Evolutionary conservation across 2,329 filamentous ascomycete genomes (phyloP).

Genomic region (Fusarium sp.): DNA sequence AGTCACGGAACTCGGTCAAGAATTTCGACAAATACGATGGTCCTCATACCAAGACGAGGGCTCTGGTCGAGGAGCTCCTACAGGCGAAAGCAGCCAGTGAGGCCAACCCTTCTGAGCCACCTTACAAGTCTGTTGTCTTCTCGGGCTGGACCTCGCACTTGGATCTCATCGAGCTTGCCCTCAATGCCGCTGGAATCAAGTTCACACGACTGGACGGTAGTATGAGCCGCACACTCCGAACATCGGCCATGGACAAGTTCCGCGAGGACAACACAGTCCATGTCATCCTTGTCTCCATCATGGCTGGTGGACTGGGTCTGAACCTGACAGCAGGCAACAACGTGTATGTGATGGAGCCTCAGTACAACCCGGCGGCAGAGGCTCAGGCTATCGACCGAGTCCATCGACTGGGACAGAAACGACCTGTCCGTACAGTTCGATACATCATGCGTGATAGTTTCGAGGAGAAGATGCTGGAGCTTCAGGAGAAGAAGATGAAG

Average conservation of each 20-base stretch:
- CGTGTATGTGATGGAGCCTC: constrained; percentile 98
- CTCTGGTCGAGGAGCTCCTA: constrained; percentile 79
- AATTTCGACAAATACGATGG: constrained; percentile 80
- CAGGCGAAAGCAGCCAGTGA: constrained; percentile 71
- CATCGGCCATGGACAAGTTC: constrained; percentile 80
- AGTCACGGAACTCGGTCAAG: constrained; percentile 52
- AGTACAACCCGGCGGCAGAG: constrained; percentile 96
- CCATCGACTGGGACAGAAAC: constrained; percentile 87
- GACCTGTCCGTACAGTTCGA: constrained; percentile 86
- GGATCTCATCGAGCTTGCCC: constrained; percentile 87
- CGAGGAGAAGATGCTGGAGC: constrained; percentile 89
- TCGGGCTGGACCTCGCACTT: constrained; percentile 96
- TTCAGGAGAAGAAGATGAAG: constrained; percentile 94
- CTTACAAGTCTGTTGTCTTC: constrained; percentile 94
- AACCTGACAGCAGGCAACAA: constrained; percentile 88
- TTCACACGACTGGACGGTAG: constrained; percentile 90
- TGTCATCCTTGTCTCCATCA: constrained; percentile 91
- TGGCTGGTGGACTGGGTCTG: constrained; percentile 89
- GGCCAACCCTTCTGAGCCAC: constrained; percentile 70
- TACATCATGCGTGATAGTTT: constrained; percentile 93
- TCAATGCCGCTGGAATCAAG: constrained; percentile 72
- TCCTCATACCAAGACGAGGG: constrained; percentile 91
- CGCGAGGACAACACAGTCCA: constrained; percentile 76
- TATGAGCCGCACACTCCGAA: constrained; percentile 81
- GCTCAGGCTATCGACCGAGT: constrained; percentile 95